Base-by-base conservation (phyloP, 225 moss, liverwort and hornwort species). In the Pleurozium schreberi region DNA sequence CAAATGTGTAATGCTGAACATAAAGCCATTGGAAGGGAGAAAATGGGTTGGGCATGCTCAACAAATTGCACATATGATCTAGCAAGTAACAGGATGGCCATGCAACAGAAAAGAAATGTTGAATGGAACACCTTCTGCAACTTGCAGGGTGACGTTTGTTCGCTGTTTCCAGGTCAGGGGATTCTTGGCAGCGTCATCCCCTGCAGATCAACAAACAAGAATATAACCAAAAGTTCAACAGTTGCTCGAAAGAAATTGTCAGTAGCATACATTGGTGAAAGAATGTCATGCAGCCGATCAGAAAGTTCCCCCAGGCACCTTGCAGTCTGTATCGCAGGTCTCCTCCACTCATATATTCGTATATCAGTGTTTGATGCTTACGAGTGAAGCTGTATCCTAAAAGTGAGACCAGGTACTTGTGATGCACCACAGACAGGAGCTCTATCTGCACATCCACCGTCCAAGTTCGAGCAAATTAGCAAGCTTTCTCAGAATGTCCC, bases 311-410 rank as follows among this genome's bases (percentile, higher is more conserved):
- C 20, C 59, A 47, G 86, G 81, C 57, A 91, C 91, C 91, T 91
- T 85, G 91, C 82, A 96, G 82, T 87, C 91, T 91, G 36, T 84
- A 77, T 83, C 92, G 87, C 75, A 96, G 82, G 76, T 95, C 94
- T 71, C 95, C 95, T 88, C 94, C 96, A 79, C 85, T 55, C 81
- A 96, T 88, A 49, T 90, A 95, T 75, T 95, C 94, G 89, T 96
- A 95, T 40, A 95, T 28, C 30, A 96, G 83, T 81, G 93, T 93
- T 55, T 92, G 89, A n/a, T 88, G 86, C 75, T 90, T 93, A 14
- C 75, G 82, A 84, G 92, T 88, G 50, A 80, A 89, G 78, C 94
- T 90, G 88, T 92, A 90, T 14, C 95, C 95, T 58, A 95, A 52
- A 85, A 94, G 92, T 26, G 92, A 91, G 49, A 96, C 92, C 53